phyloP scores from a whole-genome alignment of 192 early-diverging fungal species.

The Haplosporangium gracile region DNA sequence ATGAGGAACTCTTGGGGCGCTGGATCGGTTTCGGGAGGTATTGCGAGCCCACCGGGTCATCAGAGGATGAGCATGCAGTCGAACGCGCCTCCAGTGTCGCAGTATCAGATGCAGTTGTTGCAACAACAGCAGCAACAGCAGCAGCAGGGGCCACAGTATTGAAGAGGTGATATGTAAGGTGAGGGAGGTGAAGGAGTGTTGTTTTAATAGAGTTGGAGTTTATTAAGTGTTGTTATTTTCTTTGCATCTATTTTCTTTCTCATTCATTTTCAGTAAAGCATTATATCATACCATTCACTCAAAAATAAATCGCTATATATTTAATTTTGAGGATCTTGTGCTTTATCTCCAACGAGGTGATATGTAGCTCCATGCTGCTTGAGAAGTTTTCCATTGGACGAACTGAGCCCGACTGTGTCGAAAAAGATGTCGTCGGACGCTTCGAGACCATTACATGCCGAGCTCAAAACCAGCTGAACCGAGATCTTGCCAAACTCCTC shows the following conservation, averaged over 20 bases:
- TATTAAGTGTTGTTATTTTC: not conserved
- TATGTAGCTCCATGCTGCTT: not conserved
- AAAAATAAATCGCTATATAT: not conserved
- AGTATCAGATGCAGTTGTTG: conserved; percentile 39
- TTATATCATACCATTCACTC: not conserved
- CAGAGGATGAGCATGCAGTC: conserved; percentile 16
- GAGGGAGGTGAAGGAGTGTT: not conserved
- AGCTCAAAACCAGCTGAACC: not conserved
- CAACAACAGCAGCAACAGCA: conserved; percentile 32
- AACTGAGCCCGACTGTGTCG: not conserved
- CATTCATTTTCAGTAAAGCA: not conserved
- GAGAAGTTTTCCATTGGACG: not conserved
- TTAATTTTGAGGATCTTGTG: no score
- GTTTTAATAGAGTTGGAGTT: not conserved
- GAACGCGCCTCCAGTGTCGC: conserved; percentile 11
- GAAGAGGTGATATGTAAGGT: not conserved
- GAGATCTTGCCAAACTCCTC: not conserved
- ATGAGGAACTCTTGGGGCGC: conserved; percentile 21
- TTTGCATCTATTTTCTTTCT: conserved; percentile 11
- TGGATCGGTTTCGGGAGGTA: conserved; percentile 9
- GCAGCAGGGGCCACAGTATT: not conserved
- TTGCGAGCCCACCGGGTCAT: not conserved
- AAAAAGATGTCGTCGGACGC: not conserved
- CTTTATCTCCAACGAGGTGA: no score
- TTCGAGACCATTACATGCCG: not conserved